Base-by-base conservation (phyloP, 116 monocot genomes). In the Dioscorea cayenensis region DNA sequence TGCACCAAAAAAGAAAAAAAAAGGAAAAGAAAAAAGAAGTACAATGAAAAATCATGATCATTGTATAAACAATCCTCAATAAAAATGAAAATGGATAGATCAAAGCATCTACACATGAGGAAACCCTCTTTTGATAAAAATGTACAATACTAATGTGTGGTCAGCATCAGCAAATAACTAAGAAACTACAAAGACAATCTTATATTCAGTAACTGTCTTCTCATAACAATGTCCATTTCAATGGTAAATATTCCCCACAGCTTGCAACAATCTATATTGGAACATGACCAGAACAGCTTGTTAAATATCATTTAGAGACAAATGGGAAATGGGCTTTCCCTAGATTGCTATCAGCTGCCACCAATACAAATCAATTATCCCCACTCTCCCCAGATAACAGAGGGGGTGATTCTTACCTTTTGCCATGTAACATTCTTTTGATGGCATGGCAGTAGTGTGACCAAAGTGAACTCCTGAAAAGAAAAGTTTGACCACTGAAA, bases 391-490 rank as follows among this genome's bases (percentile, higher is more conserved):
- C 55, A 55, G 55, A 55, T 55, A 16, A 18, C 2, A n/a, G 55
- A 32, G 16, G 17, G 0, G n/a, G 55, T 16, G n/a, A n/a, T 55
- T 55, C 55, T 77, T 89, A 89, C 89, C 89, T 89, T 86, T 89
- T 68, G 76, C 74, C 81, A 74, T 78, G 72, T 73, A 76, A 73
- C 51, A 75, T 80, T 82, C 86, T 83, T 72, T 81, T 67, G 78
- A 81, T 70, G 68, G 83, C 48, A 78, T 78, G 62, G 73, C 52
- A 77, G 76, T 76, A 76, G 68, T 78, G 64, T 77, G 75, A 85
- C 81, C 86, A 81, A 73, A 85, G 36, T 77, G 73, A 80, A 81
- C 80, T 68, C 89, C 89, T 89, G 89, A 86, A 89, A 88, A 75
- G 58, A 89, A 78, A 83, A 82, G 67, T 77, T 84, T 72, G 83